A percentile compares a stretch with the other conserved stretches of the same genome.
Evolutionary conservation across 2,329 filamentous ascomycete genomes (phyloP).

Genomic region (Claviceps sp.): DNA sequence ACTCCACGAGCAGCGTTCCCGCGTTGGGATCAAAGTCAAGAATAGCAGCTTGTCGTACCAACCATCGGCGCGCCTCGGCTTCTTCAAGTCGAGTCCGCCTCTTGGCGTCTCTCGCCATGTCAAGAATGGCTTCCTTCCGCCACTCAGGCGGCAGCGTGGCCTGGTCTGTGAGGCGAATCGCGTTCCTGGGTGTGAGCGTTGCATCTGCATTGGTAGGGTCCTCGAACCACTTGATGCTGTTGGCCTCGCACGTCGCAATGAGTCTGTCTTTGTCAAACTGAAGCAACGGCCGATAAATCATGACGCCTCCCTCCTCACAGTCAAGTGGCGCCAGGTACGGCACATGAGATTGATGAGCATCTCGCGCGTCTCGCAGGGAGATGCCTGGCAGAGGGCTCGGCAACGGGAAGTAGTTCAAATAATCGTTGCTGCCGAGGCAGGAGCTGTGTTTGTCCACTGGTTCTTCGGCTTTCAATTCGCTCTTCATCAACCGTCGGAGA

Average conservation of each 20-base stretch:
- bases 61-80: conserved; percentile 38
- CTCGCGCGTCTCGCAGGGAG: conserved; percentile 5
- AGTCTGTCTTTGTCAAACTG: conserved; percentile 59
- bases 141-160: conserved; percentile 56
- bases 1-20: conserved; percentile 33
- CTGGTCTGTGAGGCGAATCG: conserved; percentile 53
- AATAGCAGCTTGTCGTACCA: conserved; percentile 34
- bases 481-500: conserved; percentile 17
- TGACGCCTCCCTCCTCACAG: conserved; percentile 53
- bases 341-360: conserved; percentile 7
- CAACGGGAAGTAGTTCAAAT: conserved; percentile 14
- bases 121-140: conserved; percentile 48
- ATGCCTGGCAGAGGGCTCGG: conserved; percentile 8
- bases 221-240: conserved; percentile 62
- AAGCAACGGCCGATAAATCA: conserved; percentile 56
- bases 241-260: conserved; percentile 59
- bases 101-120: conserved; percentile 41
- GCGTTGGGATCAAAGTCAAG: conserved; percentile 32
- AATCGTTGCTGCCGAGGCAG: conserved; percentile 9
- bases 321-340: conserved; percentile 22
- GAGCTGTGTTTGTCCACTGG: conserved; percentile 7
- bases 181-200: conserved; percentile 68
- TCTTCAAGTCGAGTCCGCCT: conserved; percentile 30
- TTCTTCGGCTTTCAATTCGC: conserved; percentile 14
- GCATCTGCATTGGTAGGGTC: conserved; percentile 71